Conservation (phyloP, 441 rosid species). For the Gossypium aridum region DNA sequence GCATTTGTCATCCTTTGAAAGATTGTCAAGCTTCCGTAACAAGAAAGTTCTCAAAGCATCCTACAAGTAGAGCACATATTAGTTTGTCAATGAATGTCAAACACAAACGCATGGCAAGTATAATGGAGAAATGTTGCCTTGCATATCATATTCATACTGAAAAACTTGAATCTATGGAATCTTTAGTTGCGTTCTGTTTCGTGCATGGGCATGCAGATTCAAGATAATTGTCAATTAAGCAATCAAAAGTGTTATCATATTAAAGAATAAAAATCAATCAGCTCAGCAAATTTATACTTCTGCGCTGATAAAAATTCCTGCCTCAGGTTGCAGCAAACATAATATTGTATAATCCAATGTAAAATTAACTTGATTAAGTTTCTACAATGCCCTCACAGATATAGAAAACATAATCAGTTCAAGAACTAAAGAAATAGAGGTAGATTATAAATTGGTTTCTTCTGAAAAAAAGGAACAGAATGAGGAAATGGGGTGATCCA, state of each 20-base stretch:
- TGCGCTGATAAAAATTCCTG: not conserved
- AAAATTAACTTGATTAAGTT: not conserved
- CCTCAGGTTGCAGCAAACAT: not conserved
- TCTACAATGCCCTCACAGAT: not conserved
- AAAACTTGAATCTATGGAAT: not conserved
- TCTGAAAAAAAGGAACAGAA: not conserved
- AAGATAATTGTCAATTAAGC: not conserved
- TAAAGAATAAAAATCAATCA: not conserved
- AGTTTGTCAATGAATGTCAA: not conserved
- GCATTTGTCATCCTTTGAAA: slow-evolving; percentile 89
- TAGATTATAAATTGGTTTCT: not conserved
- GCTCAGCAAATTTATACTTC: not conserved
- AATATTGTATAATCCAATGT: not conserved
- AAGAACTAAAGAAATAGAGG: not conserved
- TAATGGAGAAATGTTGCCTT: not conserved
- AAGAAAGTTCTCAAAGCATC: slow-evolving; percentile 96
- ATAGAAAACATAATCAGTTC: not conserved
- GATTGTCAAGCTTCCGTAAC: slow-evolving; percentile 93
- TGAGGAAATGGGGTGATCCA: not conserved
- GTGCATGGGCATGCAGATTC: not conserved
- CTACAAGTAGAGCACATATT: slow-evolving; percentile 36
- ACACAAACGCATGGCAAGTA: not conserved
- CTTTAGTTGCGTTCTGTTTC: not conserved
- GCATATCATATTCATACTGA: not conserved
- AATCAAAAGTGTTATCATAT: not conserved